Base-by-base conservation (phyloP, 2,329 filamentous ascomycete genomes). In the Cladosporium austrohemisphaericum region DNA sequence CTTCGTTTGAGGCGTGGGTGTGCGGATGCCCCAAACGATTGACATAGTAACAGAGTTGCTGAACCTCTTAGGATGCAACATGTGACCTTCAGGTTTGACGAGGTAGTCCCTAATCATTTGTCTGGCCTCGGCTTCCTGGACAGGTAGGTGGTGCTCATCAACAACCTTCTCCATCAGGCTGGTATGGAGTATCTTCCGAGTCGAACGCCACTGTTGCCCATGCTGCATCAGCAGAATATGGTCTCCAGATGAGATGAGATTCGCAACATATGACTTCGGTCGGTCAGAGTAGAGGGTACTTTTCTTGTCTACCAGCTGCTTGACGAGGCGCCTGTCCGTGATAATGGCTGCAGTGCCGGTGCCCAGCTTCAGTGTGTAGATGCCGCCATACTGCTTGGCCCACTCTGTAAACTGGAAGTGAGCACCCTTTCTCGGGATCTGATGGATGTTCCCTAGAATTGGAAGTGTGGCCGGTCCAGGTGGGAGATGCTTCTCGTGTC, bases 31-130 rank as follows among this genome's bases (percentile, higher is more conserved):
- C 49, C 55, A 61, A 22, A 62, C 43, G n/a, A 73, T 55, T 32
- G 62, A 67, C 63, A 71, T 76, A 20, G 65, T 74, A 45, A 77
- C 69, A 51, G 72, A 76, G 53, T 78, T 78, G 41, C 68, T 73
- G 51, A 68, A 76, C 2, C 76, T 63, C 53, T 72, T 72, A 0
- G 74, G 68, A 54, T 77, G 73, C 23, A 65, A 49, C 72, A 76
- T 76, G 37, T 71, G 66, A n/a, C 72, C 51, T 20, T 68, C 63
- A 0, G 75, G 74, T 1, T 60, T 49, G 0, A 63, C 37, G 13
- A 72, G 50, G 52, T 72, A 72, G 53, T 78, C 76, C 8, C 62
- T 57, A 4, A 77, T 50, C 65, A 78, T 69, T 57, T 78, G 74
- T 2, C 62, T 61, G 0, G 69, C 70, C 56, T 80, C 76, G 1